A percentile compares a stretch with the other conserved stretches of the same genome.
Conservation (phyloP, 192 early-diverging fungal species). For the Mortierella hygrophila region DNA sequence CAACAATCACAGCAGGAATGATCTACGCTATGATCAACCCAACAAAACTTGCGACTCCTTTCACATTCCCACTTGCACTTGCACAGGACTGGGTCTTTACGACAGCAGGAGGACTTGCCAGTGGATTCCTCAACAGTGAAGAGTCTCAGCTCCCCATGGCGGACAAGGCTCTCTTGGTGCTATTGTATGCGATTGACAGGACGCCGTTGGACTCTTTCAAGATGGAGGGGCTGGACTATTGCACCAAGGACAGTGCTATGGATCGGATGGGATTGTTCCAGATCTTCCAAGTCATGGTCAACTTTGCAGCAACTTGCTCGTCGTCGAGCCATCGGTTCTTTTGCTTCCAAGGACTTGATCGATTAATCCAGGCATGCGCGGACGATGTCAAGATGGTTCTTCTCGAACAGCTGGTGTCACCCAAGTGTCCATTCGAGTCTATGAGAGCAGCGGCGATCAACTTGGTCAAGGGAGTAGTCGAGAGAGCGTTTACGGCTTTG, state of each 20-base stretch:
- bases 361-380: constrained; percentile 44
- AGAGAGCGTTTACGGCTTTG: constrained; percentile 39
- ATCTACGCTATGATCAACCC: constrained; percentile 37
- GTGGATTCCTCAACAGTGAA: constrained; percentile 37
- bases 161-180: constrained; percentile 39
- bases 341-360: constrained; percentile 51
- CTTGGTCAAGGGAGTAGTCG: constrained; percentile 59
- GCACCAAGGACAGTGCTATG: constrained; percentile 25
- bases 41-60: constrained; percentile 9
- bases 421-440: constrained; percentile 59
- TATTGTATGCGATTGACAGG: constrained; percentile 44
- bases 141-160: constrained; percentile 43
- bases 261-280: constrained; percentile 46
- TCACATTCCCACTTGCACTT: constrained; percentile 39
- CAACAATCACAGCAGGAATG: constrained; percentile 41
- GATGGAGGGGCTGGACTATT: constrained; percentile 37
- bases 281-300: constrained; percentile 53
- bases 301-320: constrained; percentile 59
- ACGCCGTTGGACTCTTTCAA: constrained; percentile 35
- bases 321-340: constrained; percentile 57
- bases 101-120: constrained; percentile 41
- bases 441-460: constrained; percentile 63
- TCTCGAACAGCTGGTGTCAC: constrained; percentile 53
- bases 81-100: constrained; percentile 48
- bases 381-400: constrained; percentile 60